Evolutionary conservation across 352 stramenopile species (phyloP).

Genomic region (Phytophthora pinifolia): DNA sequence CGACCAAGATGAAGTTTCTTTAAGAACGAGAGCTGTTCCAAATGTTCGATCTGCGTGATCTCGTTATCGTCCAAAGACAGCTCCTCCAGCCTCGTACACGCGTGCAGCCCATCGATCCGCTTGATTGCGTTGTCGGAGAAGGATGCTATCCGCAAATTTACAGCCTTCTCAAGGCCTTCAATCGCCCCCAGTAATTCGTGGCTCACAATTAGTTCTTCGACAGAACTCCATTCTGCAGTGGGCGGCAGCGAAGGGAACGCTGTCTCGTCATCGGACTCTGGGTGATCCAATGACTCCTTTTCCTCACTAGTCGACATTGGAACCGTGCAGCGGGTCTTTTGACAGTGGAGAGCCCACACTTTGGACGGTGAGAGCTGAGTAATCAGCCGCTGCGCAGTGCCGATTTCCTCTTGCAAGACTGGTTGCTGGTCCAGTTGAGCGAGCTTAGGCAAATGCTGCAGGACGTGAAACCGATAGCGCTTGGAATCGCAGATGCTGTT

Average conservation of each 20-base stretch:
- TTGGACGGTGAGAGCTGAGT: constrained; percentile 47
- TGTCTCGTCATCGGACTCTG: constrained; percentile 33
- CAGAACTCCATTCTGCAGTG: constrained; percentile 39
- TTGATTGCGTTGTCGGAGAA: constrained; percentile 76
- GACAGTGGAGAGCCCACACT: constrained; percentile 40
- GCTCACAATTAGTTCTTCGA: constrained; percentile 69
- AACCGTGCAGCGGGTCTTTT: constrained; percentile 23
- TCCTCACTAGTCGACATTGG: constrained; percentile 11
- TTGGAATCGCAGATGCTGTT: constrained; percentile 67
- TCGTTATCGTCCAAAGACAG: constrained; percentile 81
- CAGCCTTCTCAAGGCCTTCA: constrained; percentile 50
- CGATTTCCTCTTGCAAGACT: constrained; percentile 43
- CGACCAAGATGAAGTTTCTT: constrained; percentile 80
- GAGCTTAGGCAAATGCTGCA: constrained; percentile 50
- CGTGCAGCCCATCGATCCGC: constrained; percentile 51
- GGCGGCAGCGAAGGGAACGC: not conserved
- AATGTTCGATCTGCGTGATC: constrained; percentile 63
- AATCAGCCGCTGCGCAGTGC: constrained; percentile 37
- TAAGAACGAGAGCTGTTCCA: constrained; percentile 53
- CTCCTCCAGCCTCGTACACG: constrained; percentile 70
- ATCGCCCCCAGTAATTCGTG: constrained; percentile 61
- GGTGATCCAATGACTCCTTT: constrained; percentile 8
- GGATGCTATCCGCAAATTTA: constrained; percentile 58
- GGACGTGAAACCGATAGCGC: constrained; percentile 64
- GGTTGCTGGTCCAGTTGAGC: constrained; percentile 51